Evolutionary conservation across 768 basidiomycete species (phyloP).

Genomic region (Imleria badia): DNA sequence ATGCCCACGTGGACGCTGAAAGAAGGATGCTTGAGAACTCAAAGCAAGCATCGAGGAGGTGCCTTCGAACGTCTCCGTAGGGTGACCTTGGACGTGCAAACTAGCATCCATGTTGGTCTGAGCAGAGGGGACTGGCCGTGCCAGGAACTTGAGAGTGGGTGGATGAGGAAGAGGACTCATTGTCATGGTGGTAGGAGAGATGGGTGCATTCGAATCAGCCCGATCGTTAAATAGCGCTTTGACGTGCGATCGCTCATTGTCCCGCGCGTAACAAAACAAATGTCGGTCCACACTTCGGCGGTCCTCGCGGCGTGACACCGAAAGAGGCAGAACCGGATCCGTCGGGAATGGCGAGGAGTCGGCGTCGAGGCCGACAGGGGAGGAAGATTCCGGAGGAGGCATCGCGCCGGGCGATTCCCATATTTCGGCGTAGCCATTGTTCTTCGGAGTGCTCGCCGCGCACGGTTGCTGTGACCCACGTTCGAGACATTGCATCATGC

Average conservation of each 20-base stretch:
- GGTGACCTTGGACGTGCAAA: too few species aligned
- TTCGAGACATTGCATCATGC: background rate
- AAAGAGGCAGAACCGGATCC: background rate
- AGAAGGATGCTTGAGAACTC: background rate
- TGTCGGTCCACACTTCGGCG: background rate
- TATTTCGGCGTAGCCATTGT: background rate
- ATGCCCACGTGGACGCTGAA: background rate
- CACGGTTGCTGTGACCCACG: background rate
- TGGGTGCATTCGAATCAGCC: background rate
- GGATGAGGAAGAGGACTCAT: background rate
- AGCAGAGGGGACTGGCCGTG: too few species aligned
- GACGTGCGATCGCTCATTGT: background rate
- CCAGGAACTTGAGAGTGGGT: too few species aligned
- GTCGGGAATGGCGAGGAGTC: background rate
- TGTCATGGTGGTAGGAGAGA: background rate
- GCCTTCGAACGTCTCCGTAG: background rate
- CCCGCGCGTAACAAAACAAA: background rate
- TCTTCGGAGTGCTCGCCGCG: constrained; percentile 4
- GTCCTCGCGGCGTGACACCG: background rate
- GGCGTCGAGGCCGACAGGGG: constrained; percentile 3
- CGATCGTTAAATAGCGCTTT: constrained; percentile 1
- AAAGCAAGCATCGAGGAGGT: background rate
- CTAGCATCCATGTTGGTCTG: too few species aligned
- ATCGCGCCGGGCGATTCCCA: constrained; percentile 4
- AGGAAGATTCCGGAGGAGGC: constrained; percentile 25